These are phyloP conservation scores for Blastocystis sp. DNA, from an alignment of 352 stramenopile genomes.

Conservation along the genomic window DNA sequence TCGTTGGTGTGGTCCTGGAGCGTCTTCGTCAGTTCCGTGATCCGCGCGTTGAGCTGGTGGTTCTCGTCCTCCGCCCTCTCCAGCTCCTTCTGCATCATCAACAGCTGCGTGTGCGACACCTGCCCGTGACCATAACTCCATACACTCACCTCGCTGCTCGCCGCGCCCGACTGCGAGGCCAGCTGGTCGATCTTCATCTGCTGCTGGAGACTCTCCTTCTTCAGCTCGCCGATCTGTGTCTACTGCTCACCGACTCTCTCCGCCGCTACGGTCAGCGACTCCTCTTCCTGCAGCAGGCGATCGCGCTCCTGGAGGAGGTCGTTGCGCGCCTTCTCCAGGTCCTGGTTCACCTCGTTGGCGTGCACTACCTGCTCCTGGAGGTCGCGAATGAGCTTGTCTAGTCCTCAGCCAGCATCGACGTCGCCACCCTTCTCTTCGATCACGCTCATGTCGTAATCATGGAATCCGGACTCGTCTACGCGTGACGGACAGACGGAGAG, in stretches of 20 bases:
- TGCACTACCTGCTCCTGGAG: constrained; percentile 23
- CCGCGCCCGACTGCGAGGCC: background rate
- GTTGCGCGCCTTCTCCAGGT: background rate
- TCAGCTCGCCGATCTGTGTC: background rate
- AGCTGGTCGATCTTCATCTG: constrained; percentile 12
- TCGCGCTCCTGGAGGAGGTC: background rate
- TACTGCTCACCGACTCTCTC: background rate
- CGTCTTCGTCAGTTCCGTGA: constrained; percentile 14
- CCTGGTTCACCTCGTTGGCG: background rate
- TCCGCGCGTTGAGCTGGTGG: background rate
- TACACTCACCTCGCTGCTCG: background rate
- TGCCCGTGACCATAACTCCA: too few relatives aligned
- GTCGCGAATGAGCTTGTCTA: constrained; percentile 14
- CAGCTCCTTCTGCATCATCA: constrained; percentile 11
- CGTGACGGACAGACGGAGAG: background rate
- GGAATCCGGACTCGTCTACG: background rate
- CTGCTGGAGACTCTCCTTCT: background rate
- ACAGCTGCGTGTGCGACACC: background rate
- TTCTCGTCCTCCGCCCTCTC: constrained; percentile 47
- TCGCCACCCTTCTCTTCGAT: background rate
- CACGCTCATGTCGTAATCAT: background rate
- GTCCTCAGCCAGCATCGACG: background rate
- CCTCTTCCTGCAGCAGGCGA: background rate
- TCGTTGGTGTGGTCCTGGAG: background rate
- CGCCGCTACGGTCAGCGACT: background rate